A percentile compares a stretch with the other conserved stretches of the same genome.
These are phyloP conservation scores for Boletus rubropictus DNA, from an alignment of 768 basidiomycete species.

Conservation along the genomic window DNA sequence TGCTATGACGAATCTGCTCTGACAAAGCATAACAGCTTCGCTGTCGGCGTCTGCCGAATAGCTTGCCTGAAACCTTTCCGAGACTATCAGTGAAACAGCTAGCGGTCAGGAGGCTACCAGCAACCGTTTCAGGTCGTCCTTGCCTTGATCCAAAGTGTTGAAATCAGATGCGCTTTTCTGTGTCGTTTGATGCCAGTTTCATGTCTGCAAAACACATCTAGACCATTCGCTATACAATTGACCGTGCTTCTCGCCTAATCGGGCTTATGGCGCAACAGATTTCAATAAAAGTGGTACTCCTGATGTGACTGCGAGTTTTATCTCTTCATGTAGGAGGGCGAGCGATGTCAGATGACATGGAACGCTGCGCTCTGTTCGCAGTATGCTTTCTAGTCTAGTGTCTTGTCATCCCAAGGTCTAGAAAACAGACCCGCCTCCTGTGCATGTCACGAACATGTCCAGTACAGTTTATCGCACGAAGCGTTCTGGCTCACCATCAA, in stretches of 20 bases:
- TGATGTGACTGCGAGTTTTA: neutral
- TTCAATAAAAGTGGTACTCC: neutral
- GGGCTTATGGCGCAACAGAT: constrained; percentile 2
- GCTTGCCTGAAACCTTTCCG: too few relatives aligned
- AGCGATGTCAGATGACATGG: neutral
- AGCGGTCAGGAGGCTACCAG: too few relatives aligned
- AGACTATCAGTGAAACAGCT: too few relatives aligned
- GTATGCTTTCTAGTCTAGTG: neutral
- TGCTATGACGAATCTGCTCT: too few relatives aligned
- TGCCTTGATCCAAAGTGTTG: too few relatives aligned
- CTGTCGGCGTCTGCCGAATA: too few relatives aligned
- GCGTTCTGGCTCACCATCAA: constrained; percentile 35
- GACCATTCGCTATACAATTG: neutral
- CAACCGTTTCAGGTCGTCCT: too few relatives aligned
- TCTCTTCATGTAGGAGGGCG: neutral
- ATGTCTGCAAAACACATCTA: neutral
- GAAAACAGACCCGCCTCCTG: constrained; percentile 23
- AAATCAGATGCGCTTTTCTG: too few relatives aligned
- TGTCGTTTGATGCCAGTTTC: constrained; percentile 2
- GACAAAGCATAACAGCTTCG: too few relatives aligned
- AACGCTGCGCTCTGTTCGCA: neutral
- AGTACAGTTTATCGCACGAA: neutral
- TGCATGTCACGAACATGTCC: neutral
- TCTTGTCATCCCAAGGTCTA: constrained; percentile 1
- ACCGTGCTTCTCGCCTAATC: neutral